Evolutionary conservation across 208 protist species (phyloP).

Genomic region (Jaenimonas drosophilae): DNA sequence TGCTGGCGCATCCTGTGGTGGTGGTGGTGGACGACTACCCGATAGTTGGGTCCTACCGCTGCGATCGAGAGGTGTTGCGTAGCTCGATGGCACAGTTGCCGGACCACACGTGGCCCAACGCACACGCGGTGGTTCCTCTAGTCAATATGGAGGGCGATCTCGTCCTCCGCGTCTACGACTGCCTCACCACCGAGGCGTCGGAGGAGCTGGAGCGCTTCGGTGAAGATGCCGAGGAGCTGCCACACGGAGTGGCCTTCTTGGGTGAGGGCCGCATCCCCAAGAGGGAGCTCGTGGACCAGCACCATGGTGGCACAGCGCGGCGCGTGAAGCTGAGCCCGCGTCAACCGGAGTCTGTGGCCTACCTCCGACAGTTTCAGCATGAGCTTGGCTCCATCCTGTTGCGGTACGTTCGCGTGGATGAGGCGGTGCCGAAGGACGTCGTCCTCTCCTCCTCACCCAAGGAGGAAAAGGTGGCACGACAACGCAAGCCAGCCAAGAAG

Average conservation of each 20-base stretch:
- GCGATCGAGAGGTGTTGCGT: neutral
- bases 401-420: constrained; percentile 19
- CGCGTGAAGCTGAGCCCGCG: constrained; percentile 7
- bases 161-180: constrained; percentile 1
- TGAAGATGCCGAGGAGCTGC: too few species aligned
- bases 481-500: neutral
- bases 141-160: neutral
- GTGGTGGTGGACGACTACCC: neutral
- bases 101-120: neutral
- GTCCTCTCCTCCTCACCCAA: neutral
- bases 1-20: neutral
- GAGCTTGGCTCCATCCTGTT: constrained; percentile 10
- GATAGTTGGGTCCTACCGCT: neutral
- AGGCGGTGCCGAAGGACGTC: constrained; percentile 6
- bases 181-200: neutral
- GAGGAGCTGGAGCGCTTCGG: neutral
- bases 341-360: constrained; percentile 6
- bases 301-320: constrained; percentile 4
- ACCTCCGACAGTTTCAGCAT: constrained; percentile 9
- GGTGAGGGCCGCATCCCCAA: constrained; percentile 16
- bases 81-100: neutral
- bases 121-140: neutral
- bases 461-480: constrained; percentile 9
- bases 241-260: constrained; percentile 21
- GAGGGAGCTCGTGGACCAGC: neutral